phyloP scores from a whole-genome alignment of 768 basidiomycete genomes.

The Phallus indusiatus region DNA sequence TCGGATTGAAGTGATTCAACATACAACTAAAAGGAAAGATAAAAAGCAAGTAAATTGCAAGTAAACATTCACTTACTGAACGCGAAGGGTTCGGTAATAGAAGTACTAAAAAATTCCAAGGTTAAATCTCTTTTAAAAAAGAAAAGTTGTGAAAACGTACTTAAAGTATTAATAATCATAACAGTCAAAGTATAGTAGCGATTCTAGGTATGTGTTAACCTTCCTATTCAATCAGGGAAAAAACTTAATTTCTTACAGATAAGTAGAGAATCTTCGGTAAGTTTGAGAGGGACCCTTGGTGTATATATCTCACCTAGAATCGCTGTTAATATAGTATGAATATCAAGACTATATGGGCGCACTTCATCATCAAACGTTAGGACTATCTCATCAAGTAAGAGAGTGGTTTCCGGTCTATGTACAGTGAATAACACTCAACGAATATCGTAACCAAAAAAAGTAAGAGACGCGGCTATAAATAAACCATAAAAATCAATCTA shows the following conservation, averaged over 20 bases:
- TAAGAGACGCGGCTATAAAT: constrained; percentile 1
- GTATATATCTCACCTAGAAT: neutral
- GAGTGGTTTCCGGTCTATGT: neutral
- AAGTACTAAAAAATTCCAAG: neutral
- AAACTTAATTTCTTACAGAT: neutral
- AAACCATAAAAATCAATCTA: neutral
- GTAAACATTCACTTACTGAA: neutral
- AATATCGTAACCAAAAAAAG: constrained; percentile 1
- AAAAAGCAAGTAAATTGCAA: neutral
- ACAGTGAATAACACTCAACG: neutral
- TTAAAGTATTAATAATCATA: neutral
- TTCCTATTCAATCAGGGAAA: neutral
- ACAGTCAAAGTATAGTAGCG: neutral
- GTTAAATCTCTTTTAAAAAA: neutral
- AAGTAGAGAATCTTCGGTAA: constrained; percentile 1
- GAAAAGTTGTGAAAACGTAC: neutral
- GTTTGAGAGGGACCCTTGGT: neutral
- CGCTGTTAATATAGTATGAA: neutral
- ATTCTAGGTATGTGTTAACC: neutral
- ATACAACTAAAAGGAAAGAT: neutral
- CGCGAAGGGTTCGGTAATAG: neutral
- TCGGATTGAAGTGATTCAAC: neutral
- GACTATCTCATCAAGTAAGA: neutral
- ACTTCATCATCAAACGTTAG: constrained; percentile 3
- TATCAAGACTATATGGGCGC: neutral